Evolutionary conservation across 2,329 filamentous ascomycete genomes (phyloP).

Genomic region (Lasiodiplodia hormozganensis): DNA sequence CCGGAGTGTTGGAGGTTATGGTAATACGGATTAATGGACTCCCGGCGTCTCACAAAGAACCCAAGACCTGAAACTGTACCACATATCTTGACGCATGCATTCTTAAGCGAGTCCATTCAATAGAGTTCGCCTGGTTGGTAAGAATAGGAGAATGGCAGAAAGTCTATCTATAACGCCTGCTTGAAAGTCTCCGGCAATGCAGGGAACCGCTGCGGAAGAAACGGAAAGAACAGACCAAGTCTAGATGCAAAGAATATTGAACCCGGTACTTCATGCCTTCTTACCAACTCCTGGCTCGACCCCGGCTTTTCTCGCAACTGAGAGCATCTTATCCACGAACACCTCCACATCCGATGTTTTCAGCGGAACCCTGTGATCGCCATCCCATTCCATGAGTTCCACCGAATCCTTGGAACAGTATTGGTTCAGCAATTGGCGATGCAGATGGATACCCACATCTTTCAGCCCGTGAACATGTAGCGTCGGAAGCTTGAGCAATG

Average conservation of each 20-base stretch:
- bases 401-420: conserved; percentile 66
- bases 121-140: background rate
- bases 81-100: background rate
- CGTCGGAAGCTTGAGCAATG: conserved; percentile 65
- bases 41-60: background rate
- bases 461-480: conserved; percentile 71
- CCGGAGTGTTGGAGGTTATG: background rate
- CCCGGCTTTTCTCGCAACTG: conserved; percentile 20
- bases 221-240: background rate
- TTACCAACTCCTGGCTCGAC: conserved; percentile 25
- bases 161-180: background rate
- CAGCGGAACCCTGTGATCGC: conserved; percentile 73
- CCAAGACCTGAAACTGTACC: background rate
- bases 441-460: conserved; percentile 66
- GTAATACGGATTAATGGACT: background rate
- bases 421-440: conserved; percentile 61
- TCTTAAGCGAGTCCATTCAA: background rate
- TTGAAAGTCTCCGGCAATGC: background rate
- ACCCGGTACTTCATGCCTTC: background rate
- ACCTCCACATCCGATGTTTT: conserved; percentile 66
- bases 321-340: conserved; percentile 11
- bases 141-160: background rate
- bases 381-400: conserved; percentile 74
- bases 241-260: background rate
- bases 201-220: background rate